phyloP scores from a whole-genome alignment of 225 moss, liverwort and hornwort species.

The Marchantia polymorpha region DNA sequence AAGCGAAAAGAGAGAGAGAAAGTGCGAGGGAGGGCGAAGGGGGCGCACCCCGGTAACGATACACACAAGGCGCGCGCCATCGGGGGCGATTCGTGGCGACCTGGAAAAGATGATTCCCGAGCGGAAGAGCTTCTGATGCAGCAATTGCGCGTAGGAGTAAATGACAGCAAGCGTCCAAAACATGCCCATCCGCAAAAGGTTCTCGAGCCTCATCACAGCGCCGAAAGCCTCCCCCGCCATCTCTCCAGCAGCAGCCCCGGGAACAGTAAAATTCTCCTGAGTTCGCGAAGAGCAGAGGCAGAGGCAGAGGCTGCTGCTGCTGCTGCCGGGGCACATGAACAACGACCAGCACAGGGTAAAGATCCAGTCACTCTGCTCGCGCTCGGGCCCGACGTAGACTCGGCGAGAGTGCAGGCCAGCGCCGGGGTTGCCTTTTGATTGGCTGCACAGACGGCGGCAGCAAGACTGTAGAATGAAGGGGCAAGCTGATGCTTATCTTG shows the following conservation, averaged over 20 bases:
- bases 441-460: slow-evolving; percentile 2
- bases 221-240: background rate
- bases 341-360: slow-evolving; percentile 4
- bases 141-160: slow-evolving; percentile 50
- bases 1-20: background rate
- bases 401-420: background rate
- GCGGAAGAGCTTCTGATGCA: slow-evolving; percentile 40
- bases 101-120: slow-evolving; percentile 33
- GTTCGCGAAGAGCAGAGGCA: no score
- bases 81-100: background rate
- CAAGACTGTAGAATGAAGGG: slow-evolving; percentile 30
- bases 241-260: background rate
- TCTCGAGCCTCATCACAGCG: slow-evolving; percentile 51
- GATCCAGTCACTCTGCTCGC: background rate
- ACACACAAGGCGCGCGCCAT: slow-evolving; percentile 20
- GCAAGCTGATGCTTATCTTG: slow-evolving; percentile 31
- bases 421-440: slow-evolving; percentile 1
- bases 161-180: slow-evolving; percentile 62
- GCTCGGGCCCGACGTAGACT: background rate
- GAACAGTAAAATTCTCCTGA: no score
- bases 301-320: no score
- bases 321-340: slow-evolving; percentile 2
- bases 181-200: slow-evolving; percentile 62
- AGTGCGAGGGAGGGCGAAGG: background rate
- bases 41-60: slow-evolving; percentile 45